Base-by-base conservation (phyloP, 352 stramenopile species). In the Globisporangium uncinulatum region DNA sequence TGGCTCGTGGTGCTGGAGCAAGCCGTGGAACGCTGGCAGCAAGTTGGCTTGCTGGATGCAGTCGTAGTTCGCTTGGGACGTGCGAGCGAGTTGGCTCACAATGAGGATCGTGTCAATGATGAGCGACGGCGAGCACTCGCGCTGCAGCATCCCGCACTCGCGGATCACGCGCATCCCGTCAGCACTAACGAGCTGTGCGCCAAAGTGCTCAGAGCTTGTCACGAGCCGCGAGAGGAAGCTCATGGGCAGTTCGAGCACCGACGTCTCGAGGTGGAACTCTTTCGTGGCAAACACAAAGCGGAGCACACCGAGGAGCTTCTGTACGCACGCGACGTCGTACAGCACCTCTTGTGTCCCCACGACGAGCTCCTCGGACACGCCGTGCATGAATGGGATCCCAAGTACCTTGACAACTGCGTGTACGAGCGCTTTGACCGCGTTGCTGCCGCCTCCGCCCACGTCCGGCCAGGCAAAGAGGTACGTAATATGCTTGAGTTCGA, bases 371-470 rank as follows among this genome's bases (percentile, higher is more conserved):
- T 91, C 81, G 3, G 79, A 78, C 17, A 81, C 67, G 17, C 53
- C 79, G 62, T 85, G 71, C 54, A 86, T 80, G 58, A 95, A 90
- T 1, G 80, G 71, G n/a, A 92, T 87, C 6, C 81, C 79, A 2
- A 95, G 55, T 29, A 94, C 79, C 48, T 94, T 92, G 6, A 94
- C 83, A n/a, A 88, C 88, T 4, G 85, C 85, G 36, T 87, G 75
- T 10, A 96, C 71, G 14, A 94, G 70, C 3, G 85, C 80, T 62
- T 89, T 92, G 19, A 94, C 86, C 13, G 85, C 85, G 47, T 86
- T 86, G 44, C 68, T 76, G 4, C 87, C 86, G n/a, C 87, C 86
- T 10, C 78, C 81, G n/a, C 86, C 69, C 0, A 81, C 67, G 24
- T 93, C 83, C 13, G 86, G 83, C 84, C 83, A 95, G 17, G 74